A percentile compares a stretch with the other conserved stretches of the same genome.
Conservation (phyloP, 148 eudicot species). For the Linanthus parryae region DNA sequence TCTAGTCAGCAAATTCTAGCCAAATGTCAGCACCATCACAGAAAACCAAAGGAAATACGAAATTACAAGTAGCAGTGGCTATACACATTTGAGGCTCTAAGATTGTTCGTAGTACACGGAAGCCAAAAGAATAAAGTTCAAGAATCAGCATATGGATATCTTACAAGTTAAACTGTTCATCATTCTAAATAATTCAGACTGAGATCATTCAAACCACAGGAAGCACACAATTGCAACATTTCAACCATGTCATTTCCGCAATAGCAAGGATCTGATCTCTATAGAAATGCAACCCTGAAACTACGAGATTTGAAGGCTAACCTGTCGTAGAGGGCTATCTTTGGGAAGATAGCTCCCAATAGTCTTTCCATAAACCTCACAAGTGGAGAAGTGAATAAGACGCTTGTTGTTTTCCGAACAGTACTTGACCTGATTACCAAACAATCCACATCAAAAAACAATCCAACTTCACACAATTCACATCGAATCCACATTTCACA, state of each 20-base stretch:
- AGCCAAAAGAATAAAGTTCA: no score
- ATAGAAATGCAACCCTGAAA: conserved; percentile 1
- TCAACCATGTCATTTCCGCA: neutral
- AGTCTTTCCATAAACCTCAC: conserved; percentile 98
- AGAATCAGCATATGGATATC: no score
- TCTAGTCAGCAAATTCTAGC: no score
- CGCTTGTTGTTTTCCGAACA: conserved; percentile 97
- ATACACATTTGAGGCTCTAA: no score
- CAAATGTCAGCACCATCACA: no score
- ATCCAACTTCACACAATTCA: conserved; percentile 18
- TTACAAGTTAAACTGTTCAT: no score
- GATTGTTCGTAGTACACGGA: no score
- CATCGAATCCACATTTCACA: conserved; percentile 3
- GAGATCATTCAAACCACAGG: conserved; percentile 3
- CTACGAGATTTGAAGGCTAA: conserved; percentile 17
- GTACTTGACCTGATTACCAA: conserved; percentile 75
- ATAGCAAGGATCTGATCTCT: conserved; percentile 15
- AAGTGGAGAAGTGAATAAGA: conserved; percentile 96
- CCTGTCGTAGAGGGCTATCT: conserved; percentile 88
- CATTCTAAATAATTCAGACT: no score
- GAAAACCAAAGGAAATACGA: no score
- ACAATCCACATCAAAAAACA: conserved; percentile 15
- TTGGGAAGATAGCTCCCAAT: conserved; percentile 87
- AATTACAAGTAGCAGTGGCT: no score
- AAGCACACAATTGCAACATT: neutral